Base-by-base conservation (phyloP, 2,329 filamentous ascomycete genomes). In the Ophiosphaerella korrae region DNA sequence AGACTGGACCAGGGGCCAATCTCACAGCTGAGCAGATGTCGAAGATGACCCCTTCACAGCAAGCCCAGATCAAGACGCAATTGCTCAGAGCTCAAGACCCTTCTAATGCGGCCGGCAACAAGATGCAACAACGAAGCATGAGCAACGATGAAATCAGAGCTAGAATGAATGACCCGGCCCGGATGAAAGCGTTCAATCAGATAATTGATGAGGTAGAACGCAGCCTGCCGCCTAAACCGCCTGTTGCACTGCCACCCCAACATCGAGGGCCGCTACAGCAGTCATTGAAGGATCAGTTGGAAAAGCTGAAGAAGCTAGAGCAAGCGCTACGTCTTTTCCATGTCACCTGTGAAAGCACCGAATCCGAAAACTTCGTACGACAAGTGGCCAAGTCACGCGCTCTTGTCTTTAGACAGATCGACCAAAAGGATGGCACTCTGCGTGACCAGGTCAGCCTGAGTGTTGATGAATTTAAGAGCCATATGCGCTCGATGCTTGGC, bases 1-100 rank as follows among this genome's bases (percentile, higher is more conserved):
- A 59, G 39, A 69, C 71, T 40, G 66, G 71, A 39, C 63, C 66
- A 43, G 66, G 64, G 12, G 34, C 64, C 6, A 68, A 70, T 31
- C 53, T 68, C 7, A 69, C 69, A 1, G 66, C 63, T 23, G 65
- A 71, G 51, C 71, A 74, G 39, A 63, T 75, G 47, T 65, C 63
- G 3, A 66, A 66, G 33, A 55, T 74, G 23, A 67, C 59, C 29
- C 67, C 68, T 9, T 51, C 63, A 33, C 70, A 73, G 39, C 70
- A 72, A 45, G 58, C 62, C 36, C 65, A 67, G 18, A 61, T 69
- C 41, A 68, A 62, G 38, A 63, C 63, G 12, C 68, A 72, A 34
- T 51, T 73, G 13, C 53, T 71, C 35, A 71, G 68, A 47, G 70
- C 68, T 2, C 70, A 73, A 45, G 66, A 70, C 50, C 57, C 64